Evolutionary conservation across 495 filamentous ascomycete species (phyloP).

Genomic region (Neurospora sp.): DNA sequence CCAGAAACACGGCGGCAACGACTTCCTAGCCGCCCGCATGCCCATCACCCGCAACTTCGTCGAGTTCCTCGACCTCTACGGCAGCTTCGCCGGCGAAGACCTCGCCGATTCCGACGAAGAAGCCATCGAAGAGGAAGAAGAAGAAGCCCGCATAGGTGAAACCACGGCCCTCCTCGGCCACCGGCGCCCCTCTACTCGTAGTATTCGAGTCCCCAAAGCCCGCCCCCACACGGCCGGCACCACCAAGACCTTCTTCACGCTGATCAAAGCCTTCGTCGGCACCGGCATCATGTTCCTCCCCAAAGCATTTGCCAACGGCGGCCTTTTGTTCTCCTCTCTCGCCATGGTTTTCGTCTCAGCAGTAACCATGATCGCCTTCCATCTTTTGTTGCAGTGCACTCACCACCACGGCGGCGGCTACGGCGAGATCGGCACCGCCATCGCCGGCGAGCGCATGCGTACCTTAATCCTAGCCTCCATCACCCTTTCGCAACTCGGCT

Average conservation of each 20-base stretch:
- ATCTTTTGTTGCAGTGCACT: conserved; percentile 49
- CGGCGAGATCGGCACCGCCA: conserved; percentile 49
- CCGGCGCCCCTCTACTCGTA: background rate
- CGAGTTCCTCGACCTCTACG: conserved; percentile 60
- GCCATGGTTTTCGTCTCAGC: conserved; percentile 45
- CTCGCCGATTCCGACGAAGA: conserved; percentile 54
- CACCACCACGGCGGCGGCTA: conserved; percentile 45
- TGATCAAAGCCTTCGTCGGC: conserved; percentile 56
- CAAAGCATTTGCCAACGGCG: conserved; percentile 57
- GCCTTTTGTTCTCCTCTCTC: conserved; percentile 54
- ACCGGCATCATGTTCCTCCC: conserved; percentile 62
- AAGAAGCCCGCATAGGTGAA: conserved; percentile 24
- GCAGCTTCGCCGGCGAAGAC: conserved; percentile 62
- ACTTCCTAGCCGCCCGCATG: conserved; percentile 28
- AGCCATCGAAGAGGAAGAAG: conserved; percentile 27
- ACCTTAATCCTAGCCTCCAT: conserved; percentile 48
- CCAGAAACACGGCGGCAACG: conserved; percentile 28
- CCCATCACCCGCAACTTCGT: conserved; percentile 56
- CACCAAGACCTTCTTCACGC: conserved; percentile 55
- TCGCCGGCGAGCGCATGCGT: conserved; percentile 42
- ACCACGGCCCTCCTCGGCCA: conserved; percentile 43
- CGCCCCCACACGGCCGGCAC: conserved; percentile 38
- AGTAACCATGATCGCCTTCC: conserved; percentile 51
- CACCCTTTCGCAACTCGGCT: conserved; percentile 55
- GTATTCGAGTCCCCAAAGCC: background rate